These are phyloP conservation scores for Rutidosis leptorrhynchoides DNA, from an alignment of 129 eudicot species.

Conservation along the genomic window DNA sequence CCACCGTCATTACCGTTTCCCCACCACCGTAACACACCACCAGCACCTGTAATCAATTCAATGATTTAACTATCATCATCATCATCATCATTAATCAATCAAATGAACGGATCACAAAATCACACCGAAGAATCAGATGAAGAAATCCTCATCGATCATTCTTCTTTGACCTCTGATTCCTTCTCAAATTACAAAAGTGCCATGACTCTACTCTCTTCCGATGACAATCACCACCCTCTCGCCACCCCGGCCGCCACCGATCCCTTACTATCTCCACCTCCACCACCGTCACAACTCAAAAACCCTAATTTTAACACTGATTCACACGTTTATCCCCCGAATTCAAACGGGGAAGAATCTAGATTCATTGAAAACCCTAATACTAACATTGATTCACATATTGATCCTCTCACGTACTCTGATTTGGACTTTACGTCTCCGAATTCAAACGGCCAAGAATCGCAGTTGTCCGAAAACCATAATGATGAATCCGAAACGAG, in stretches of 20 bases:
- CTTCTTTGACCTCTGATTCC: conserved; percentile 40
- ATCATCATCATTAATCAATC: conserved; percentile 29
- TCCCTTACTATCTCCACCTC: conserved; percentile 54
- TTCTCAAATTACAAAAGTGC: conserved; percentile 43
- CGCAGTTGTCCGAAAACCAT: conserved; percentile 23
- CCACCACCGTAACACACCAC: too few species aligned
- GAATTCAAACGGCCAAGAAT: conserved; percentile 16
- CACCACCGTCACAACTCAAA: conserved; percentile 21
- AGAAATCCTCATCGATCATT: conserved; percentile 35
- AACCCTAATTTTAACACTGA: conserved; percentile 9
- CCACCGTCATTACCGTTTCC: too few species aligned
- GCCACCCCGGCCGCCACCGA: conserved; percentile 49
- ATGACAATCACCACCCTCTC: conserved; percentile 53
- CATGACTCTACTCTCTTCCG: conserved; percentile 45
- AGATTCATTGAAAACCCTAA: conserved; percentile 12
- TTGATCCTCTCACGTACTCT: conserved; percentile 33
- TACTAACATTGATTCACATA: conserved; percentile 18
- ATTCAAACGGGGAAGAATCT: background rate
- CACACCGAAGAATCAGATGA: conserved; percentile 36
- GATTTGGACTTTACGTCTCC: conserved; percentile 40
- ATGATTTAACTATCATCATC: too few species aligned
- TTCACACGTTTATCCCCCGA: conserved; percentile 24
- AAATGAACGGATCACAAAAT: conserved; percentile 56
- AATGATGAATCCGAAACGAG: conserved; percentile 1
- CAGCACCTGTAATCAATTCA: too few species aligned